Evolutionary conservation across 176 grass and related monocot genomes (phyloP).

Genomic region (Guadua angustifolia): DNA sequence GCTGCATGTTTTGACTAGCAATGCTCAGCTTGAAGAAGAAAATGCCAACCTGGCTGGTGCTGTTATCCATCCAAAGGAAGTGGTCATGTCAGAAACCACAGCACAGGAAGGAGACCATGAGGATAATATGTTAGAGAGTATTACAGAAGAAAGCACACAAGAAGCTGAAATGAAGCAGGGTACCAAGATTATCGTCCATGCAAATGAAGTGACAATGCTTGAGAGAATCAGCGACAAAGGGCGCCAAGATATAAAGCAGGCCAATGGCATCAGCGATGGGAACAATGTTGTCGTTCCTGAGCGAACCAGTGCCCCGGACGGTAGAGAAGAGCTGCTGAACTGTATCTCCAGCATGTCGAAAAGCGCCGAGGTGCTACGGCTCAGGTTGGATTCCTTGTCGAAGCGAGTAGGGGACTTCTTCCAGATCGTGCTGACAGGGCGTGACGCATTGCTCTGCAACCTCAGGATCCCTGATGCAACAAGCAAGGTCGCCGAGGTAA

Average conservation of each 20-base stretch:
- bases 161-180: constrained; percentile 25
- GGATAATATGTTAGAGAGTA: constrained; percentile 12
- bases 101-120: background rate
- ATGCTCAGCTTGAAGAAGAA: constrained; percentile 39
- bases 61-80: constrained; percentile 39
- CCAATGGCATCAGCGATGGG: background rate
- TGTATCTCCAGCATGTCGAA: constrained; percentile 56
- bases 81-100: background rate
- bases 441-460: constrained; percentile 85
- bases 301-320: constrained; percentile 20
- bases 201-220: background rate
- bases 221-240: background rate
- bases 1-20: constrained; percentile 45
- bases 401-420: constrained; percentile 77
- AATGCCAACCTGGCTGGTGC: constrained; percentile 30
- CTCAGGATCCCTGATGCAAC: constrained; percentile 57
- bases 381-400: constrained; percentile 58
- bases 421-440: constrained; percentile 72
- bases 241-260: constrained; percentile 25
- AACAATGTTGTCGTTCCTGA: background rate
- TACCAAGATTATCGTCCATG: background rate
- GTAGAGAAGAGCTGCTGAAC: constrained; percentile 42
- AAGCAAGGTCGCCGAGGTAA: constrained; percentile 48
- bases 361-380: constrained; percentile 33
- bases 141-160: constrained; percentile 4